Evolutionary conservation across 352 stramenopile genomes (phyloP).

Genomic region (Phytophthora melonis): DNA sequence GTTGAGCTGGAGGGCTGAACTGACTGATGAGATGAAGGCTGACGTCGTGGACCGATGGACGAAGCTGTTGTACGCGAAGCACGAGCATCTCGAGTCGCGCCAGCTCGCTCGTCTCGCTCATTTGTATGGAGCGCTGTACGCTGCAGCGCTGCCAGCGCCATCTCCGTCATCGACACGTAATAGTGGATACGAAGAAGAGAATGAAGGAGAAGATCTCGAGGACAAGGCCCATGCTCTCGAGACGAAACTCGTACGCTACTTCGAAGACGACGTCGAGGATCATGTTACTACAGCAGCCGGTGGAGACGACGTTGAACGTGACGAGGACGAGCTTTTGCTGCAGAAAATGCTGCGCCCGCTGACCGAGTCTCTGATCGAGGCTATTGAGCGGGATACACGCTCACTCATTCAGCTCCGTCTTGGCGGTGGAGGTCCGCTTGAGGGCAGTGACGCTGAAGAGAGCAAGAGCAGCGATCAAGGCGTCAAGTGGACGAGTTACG

Average conservation of each 20-base stretch:
- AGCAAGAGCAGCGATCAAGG: conserved; percentile 27
- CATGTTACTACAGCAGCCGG: background rate
- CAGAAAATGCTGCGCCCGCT: conserved; percentile 59
- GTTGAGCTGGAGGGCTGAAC: conserved; percentile 40
- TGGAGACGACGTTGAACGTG: conserved; percentile 10
- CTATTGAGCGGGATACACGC: conserved; percentile 64
- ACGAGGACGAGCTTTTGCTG: conserved; percentile 48
- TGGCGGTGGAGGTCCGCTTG: conserved; percentile 15
- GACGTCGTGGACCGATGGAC: conserved; percentile 48
- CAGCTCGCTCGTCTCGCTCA: conserved; percentile 66
- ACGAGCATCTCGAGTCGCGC: conserved; percentile 63
- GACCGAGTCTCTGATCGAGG: conserved; percentile 54
- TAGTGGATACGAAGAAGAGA: conserved; percentile 20
- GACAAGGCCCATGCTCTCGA: conserved; percentile 54
- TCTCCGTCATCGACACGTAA: conserved; percentile 5
- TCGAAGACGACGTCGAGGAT: conserved; percentile 55
- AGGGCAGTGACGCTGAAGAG: conserved; percentile 25
- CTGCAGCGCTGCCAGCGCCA: conserved; percentile 44
- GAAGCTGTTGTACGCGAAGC: conserved; percentile 61
- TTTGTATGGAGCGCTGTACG: conserved; percentile 61
- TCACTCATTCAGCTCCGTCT: conserved; percentile 45
- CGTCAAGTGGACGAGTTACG: conserved; percentile 66
- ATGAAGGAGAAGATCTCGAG: conserved; percentile 29
- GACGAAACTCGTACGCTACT: conserved; percentile 66
- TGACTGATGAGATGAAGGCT: conserved; percentile 9